Evolutionary conservation across 805 yeast genomes (phyloP), one percentile per base, ranked within the genome.

Genomic region (Ogataea neopini): DNA sequence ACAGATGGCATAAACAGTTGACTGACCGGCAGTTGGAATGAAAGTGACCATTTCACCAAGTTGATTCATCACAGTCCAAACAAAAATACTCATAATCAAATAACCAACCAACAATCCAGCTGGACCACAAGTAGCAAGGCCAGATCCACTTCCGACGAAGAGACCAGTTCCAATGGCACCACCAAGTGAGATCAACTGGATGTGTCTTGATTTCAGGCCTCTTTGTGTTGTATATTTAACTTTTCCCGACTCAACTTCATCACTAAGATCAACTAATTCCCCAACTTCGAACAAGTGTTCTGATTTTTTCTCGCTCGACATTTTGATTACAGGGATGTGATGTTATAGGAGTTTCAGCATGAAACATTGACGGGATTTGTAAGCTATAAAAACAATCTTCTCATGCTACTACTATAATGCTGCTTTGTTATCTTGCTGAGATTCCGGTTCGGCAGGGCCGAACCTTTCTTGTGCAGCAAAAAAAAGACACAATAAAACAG

Each of bases 21-120:
- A 83, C 55, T 84, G 83, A 58, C 87, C 84, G 14, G 81, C 79
- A 37, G 79, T 70, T 1, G 85, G 85, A 22, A 78, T 50, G 53
- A 71, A 83, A 29, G 86, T 75, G n/a, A 84, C 86, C 73, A 84
- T 79, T 63, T 84, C 89, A 48, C 86, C 87, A 43, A 84, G 67
- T 40, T 79, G 71, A 57, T 75, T 75, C 84, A 83, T 83, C 40
- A 84, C 79, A 52, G 80, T 76, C 66, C 77, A 85, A 32, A 86
- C 82, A 46, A 83, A 80, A 36, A 79, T 67, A 10, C 88, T 83
- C 60, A 86, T 75, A 41, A 83, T 68, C 22, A 80, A 52, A 61
- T 85, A 87, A 10, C 90, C 81, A 20, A 80, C 69, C 33, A 87
- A 72, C 26, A 81, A 54, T 22, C 79, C 79, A 1, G 66, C 69